A percentile compares a stretch with the other conserved stretches of the same genome.
Conservation (phyloP, 2,329 filamentous ascomycete genomes). For the Chrysoporthe austroafricana region DNA sequence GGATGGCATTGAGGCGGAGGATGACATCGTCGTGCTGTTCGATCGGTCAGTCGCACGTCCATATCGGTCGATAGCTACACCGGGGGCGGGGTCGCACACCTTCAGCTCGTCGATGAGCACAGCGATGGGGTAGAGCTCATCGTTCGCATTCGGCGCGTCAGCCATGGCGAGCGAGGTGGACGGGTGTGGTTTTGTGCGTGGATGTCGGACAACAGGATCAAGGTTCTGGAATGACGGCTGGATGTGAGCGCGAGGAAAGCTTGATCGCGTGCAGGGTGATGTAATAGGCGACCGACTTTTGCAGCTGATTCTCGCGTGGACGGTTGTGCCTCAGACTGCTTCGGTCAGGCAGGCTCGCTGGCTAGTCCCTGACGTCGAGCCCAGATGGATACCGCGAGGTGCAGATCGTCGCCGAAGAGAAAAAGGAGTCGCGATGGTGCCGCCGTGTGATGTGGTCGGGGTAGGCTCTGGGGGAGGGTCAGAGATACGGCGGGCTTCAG, state of each 20-base stretch:
- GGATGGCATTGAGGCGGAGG: constrained; percentile 96
- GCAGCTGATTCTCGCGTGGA: constrained; percentile 27
- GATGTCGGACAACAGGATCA: constrained; percentile 16
- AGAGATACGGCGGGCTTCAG: constrained; percentile 25
- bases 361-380: constrained; percentile 8
- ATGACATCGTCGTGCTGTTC: constrained; percentile 97
- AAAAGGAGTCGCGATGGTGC: constrained; percentile 16
- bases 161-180: constrained; percentile 69
- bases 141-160: constrained; percentile 85
- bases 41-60: constrained; percentile 35
- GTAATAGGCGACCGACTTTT: constrained; percentile 30
- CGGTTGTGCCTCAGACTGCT: constrained; percentile 25
- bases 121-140: constrained; percentile 99
- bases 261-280: constrained; percentile 30
- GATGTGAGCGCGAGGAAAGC: constrained; percentile 24
- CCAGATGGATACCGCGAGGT: constrained; percentile 11
- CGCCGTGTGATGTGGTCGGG: constrained; percentile 20
- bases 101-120: constrained; percentile 99
- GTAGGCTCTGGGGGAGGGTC: constrained; percentile 13
- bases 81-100: constrained; percentile 57
- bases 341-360: constrained; percentile 20
- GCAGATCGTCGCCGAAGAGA: constrained; percentile 5
- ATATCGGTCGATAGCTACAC: constrained; percentile 6
- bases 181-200: constrained; percentile 18
- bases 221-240: constrained; percentile 9